Evolutionary conservation across 352 stramenopile genomes (phyloP).

Genomic region (Phytophthora chlamydospora): DNA sequence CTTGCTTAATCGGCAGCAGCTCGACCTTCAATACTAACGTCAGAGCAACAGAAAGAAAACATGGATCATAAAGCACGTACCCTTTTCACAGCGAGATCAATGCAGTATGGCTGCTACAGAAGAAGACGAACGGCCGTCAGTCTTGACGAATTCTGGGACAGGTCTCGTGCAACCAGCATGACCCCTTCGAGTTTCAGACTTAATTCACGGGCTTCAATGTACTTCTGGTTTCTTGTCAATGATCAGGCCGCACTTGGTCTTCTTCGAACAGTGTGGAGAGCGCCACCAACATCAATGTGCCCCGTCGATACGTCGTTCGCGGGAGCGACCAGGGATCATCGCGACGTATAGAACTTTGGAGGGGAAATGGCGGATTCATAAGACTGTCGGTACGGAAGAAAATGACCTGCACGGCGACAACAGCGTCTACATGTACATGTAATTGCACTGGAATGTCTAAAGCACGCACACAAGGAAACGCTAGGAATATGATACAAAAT

Average conservation of each 20-base stretch:
- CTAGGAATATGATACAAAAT: conserved; percentile 1
- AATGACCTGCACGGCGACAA: conserved; percentile 18
- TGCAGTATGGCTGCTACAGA: conserved; percentile 3
- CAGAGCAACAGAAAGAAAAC: too few relatives aligned
- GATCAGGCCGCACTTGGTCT: neutral
- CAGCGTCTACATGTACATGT: conserved; percentile 11
- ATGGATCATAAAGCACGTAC: too few relatives aligned
- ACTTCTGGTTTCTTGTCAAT: conserved; percentile 1
- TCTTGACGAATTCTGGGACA: neutral
- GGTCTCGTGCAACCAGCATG: conserved; percentile 1
- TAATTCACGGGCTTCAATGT: neutral
- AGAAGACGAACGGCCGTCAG: neutral
- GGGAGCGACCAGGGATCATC: conserved; percentile 8
- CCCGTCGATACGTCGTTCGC: conserved; percentile 15
- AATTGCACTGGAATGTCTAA: conserved; percentile 18
- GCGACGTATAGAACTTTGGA: conserved; percentile 11
- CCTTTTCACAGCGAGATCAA: conserved; percentile 3
- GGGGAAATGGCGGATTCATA: conserved; percentile 19
- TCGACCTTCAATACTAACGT: conserved; percentile 2
- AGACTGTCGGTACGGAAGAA: neutral
- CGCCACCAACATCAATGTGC: neutral
- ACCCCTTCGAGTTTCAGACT: conserved; percentile 7
- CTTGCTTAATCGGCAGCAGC: neutral
- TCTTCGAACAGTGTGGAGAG: neutral
- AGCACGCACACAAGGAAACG: neutral